Base-by-base conservation (phyloP, 495 filamentous ascomycete genomes). In the Tuber magnatum region DNA sequence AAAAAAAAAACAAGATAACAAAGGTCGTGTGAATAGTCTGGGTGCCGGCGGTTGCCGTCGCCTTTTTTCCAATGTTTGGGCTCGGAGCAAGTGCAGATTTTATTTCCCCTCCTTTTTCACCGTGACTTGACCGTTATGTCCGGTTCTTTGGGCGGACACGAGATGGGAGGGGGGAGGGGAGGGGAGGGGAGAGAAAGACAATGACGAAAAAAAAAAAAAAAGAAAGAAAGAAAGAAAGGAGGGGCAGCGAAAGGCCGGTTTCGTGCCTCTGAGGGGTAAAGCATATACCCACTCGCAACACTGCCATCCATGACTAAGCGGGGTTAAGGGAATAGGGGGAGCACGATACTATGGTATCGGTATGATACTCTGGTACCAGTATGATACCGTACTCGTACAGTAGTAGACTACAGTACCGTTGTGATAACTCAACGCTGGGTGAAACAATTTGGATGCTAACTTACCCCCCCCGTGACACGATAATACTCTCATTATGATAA, bases 1-100 rank as follows among this genome's bases (percentile, higher is more conserved):
- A 14, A 32, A 32, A 14, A 56, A 28, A 56, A 28, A 28, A 28
- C 7, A 3, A 8, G 51, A 65, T 35, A 65, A 65, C 56, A 20
- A 65, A 65, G 56, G 56, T 65, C 56, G 56, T 65, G 56, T 65
- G 56, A 28, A 65, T 65, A 73, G 76, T 72, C 46, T 75, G 76
- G 76, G 65, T 79, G 78, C 70, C 46, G 73, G 77, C 70, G 76
- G 77, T 75, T 79, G 78, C 76, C 76, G 76, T 79, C 72, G 77
- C 72, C 24, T 51, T 51, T 51, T 51, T 51, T 51, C n/a, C 12
- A 65, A 65, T 35, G 56, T 12, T 32, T 65, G 10, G 56, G 24
- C 28, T 65, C 28, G 32, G 28, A 35, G 56, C 56, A 65, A 65
- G 56, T 65, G 56, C 56, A 65, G 56, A 65, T 65, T 65, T 65